Conservation (phyloP, 306 rosid genomes). For the Vigna mungo region DNA sequence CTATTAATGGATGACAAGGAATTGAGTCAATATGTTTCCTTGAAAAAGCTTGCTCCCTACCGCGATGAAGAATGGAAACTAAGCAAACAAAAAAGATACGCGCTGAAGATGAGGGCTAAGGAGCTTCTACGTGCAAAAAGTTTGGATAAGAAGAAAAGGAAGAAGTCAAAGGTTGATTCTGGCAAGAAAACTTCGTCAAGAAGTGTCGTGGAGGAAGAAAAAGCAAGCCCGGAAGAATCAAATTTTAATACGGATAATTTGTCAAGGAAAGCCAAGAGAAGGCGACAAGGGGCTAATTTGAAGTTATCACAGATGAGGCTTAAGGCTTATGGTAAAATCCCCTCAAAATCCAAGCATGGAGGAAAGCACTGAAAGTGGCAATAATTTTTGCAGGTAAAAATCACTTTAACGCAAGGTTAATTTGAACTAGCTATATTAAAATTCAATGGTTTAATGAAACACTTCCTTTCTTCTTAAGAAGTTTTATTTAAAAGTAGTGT, state of each 20-base stretch:
- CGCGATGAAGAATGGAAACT: conserved; percentile 82
- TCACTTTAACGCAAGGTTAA: conserved; percentile 3
- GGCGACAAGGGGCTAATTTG: conserved; percentile 40
- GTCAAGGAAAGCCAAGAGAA: conserved; percentile 78
- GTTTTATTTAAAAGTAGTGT: neutral
- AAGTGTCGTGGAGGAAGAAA: conserved; percentile 44
- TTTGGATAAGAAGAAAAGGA: conserved; percentile 42
- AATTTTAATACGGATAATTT: conserved; percentile 42
- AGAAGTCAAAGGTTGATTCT: conserved; percentile 49
- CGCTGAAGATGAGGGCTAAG: conserved; percentile 67
- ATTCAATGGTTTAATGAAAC: conserved; percentile 9
- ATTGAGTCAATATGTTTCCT: conserved; percentile 77
- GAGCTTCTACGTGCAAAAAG: conserved; percentile 58
- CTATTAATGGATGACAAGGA: conserved; percentile 76
- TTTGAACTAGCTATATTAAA: neutral
- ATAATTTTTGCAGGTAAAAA: conserved; percentile 50
- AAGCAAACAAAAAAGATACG: conserved; percentile 61
- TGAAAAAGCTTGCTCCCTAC: conserved; percentile 89
- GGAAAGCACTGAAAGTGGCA: conserved; percentile 51
- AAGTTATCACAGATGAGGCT: conserved; percentile 59
- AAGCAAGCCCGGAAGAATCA: conserved; percentile 46
- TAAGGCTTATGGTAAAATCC: conserved; percentile 57
- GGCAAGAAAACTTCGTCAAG: conserved; percentile 47
- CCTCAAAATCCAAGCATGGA: conserved; percentile 60
- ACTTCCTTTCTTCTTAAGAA: neutral